phyloP scores from a whole-genome alignment of 169 alveolate genomes.

The Cryptosporidium sp. region DNA sequence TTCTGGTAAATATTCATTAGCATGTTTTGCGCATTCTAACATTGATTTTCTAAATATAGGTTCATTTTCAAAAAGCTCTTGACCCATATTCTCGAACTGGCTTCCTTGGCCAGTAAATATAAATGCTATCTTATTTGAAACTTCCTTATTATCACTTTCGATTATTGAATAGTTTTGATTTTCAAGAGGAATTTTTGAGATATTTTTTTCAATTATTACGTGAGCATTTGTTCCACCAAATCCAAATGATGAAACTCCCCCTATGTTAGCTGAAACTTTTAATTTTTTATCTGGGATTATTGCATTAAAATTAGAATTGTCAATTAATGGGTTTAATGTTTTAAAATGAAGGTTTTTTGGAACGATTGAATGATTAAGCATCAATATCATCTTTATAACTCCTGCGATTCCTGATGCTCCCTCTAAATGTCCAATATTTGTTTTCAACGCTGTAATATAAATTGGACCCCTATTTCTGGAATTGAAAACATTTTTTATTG shows the following conservation, averaged over 20 bases:
- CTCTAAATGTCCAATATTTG: slow-evolving; percentile 82
- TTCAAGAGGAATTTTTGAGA: neutral
- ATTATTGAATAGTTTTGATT: neutral
- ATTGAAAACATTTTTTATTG: slow-evolving; percentile 47
- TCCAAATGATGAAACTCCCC: slow-evolving; percentile 74
- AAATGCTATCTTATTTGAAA: slow-evolving; percentile 5
- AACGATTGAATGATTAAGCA: slow-evolving; percentile 22
- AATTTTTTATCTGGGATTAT: slow-evolving; percentile 75
- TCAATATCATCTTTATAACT: slow-evolving; percentile 40
- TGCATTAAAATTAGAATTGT: slow-evolving; percentile 78
- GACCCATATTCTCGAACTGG: slow-evolving; percentile 66
- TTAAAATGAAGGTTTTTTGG: slow-evolving; percentile 60
- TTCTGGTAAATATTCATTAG: slow-evolving; percentile 57
- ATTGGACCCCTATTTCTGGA: slow-evolving; percentile 56
- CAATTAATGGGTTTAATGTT: slow-evolving; percentile 67
- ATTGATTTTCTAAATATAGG: slow-evolving; percentile 51
- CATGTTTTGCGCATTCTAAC: slow-evolving; percentile 44
- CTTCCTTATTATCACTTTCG: neutral
- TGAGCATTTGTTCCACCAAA: slow-evolving; percentile 74
- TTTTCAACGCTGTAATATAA: slow-evolving; percentile 77
- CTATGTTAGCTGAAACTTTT: neutral
- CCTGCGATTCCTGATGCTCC: slow-evolving; percentile 77
- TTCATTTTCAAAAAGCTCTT: slow-evolving; percentile 51
- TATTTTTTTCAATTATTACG: slow-evolving; percentile 17
- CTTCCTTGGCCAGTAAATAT: slow-evolving; percentile 75